Evolutionary conservation across 225 moss, liverwort and hornwort genomes (phyloP), one percentile per base, ranked within the genome.

Genomic region (Bryoerythrophyllum caledonicum): DNA sequence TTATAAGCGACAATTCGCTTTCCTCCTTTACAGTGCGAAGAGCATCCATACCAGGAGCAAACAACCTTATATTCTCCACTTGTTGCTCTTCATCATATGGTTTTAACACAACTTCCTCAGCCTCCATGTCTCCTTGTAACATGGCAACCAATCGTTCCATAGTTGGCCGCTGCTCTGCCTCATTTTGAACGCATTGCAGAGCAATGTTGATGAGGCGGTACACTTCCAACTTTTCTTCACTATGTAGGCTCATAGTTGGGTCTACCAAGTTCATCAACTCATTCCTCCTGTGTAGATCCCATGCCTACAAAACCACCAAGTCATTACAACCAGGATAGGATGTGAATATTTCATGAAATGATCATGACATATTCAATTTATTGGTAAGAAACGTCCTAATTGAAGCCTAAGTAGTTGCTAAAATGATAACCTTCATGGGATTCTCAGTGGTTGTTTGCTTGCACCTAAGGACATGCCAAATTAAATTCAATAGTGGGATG

Each of bases 71-170:
- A 34, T 7, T 58, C 5, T 56, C 55, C 35, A 58, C 1, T 11
- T 25, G 8, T 3, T 71, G 40, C 19, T 71, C 71, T 26, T 40
- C 71, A 10, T 26, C 40, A 9, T 24, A 9, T 40, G 41, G 24
- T 5, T 26, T 57, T 4, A 17, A 5, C 20, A 16, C 26, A 17
- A 71, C 26, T 19, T 7, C 41, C 9, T 71, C 57, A 2, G 26
- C 25, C 27, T 71, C 17, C 23, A 4, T 57, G 17, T 65, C 63
- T 38, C 71, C 64, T 55, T 78, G 78, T 24, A 82, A 27, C 68
- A 78, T 64, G 7, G 63, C 70, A 21, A 82, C 70, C 46, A 78
- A 27, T n/a, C 69, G 79, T 30, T 60, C 73, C 74, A 74, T 79
- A 41, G 37, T 73, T 5, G 73, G 79, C 16, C 79, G 60, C 48